These are phyloP conservation scores for Flaveria floridana DNA, from an alignment of 140 eudicot species.

Conservation along the genomic window DNA sequence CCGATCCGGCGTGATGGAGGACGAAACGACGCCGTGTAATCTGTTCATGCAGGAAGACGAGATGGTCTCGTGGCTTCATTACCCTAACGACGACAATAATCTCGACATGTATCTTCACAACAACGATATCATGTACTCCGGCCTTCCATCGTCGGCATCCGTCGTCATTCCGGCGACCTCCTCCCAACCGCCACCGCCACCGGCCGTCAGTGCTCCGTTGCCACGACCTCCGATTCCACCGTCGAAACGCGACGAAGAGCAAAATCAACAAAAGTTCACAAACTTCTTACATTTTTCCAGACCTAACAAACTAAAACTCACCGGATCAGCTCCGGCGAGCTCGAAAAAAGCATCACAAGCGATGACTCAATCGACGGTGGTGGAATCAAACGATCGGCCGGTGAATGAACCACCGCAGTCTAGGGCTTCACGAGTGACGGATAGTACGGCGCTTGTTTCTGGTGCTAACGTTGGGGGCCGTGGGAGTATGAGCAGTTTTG, in stretches of 20 bases:
- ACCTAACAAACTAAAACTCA: conserved; percentile 7
- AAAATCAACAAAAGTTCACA: conserved; percentile 20
- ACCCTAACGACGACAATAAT: conserved; percentile 49
- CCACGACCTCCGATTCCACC: conserved; percentile 45
- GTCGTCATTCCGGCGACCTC: conserved; percentile 11
- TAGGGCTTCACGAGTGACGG: conserved; percentile 37
- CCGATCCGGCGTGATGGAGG: conserved; percentile 38
- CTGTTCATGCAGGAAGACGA: conserved; percentile 68
- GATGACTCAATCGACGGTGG: conserved; percentile 46
- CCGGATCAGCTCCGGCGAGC: conserved; percentile 41
- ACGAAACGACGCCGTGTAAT: conserved; percentile 42
- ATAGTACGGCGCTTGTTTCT: conserved; percentile 35
- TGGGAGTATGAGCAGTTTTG: conserved; percentile 34
- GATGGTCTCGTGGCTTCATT: conserved; percentile 73
- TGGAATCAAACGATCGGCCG: conserved; percentile 53
- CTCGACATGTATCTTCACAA: conserved; percentile 55
- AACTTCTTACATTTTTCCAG: conserved; percentile 52
- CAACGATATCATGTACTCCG: conserved; percentile 41
- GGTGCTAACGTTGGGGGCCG: conserved; percentile 35
- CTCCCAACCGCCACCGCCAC: conserved; percentile 26
- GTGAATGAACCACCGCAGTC: conserved; percentile 24
- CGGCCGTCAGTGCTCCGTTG: conserved; percentile 27
- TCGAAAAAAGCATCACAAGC: conserved; percentile 29
- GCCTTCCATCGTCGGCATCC: conserved; percentile 24
- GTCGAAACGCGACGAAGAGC: conserved; percentile 27